Conservation (phyloP, 208 protist genomes). For the Acanthamoeba lenticulata region DNA sequence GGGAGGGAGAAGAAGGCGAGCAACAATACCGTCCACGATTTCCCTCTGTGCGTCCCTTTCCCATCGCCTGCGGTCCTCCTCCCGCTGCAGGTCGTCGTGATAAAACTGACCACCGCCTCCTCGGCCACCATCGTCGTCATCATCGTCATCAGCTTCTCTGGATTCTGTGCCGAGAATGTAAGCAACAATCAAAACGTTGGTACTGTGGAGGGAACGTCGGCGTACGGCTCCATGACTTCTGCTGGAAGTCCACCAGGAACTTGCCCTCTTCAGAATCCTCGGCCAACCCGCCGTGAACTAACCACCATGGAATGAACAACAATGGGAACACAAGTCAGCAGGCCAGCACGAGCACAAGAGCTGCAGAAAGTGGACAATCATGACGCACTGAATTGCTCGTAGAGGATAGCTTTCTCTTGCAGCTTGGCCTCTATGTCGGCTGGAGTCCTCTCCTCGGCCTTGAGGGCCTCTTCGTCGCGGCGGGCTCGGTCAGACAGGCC, state of each 20-base stretch:
- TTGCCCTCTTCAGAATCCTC: conserved; percentile 48
- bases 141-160: no score
- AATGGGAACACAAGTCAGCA: background rate
- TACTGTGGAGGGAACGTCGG: no score
- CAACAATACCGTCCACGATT: background rate
- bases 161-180: no score
- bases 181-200: no score
- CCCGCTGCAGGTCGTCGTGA: background rate
- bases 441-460: background rate
- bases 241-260: conserved; percentile 42
- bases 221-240: conserved; percentile 9
- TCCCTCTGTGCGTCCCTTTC: background rate
- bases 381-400: conserved; percentile 44
- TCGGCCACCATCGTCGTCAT: background rate
- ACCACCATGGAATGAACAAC: background rate
- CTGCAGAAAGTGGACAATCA: background rate
- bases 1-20: background rate
- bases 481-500: background rate
- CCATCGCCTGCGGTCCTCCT: conserved; percentile 41
- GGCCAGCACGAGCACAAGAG: background rate
- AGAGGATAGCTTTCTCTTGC: conserved; percentile 33
- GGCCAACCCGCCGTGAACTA: background rate
- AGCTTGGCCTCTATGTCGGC: conserved; percentile 1
- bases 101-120: background rate
- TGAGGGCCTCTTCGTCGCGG: background rate